phyloP scores from a whole-genome alignment of 177 flowering plant genomes.

The Vitis hybrid region DNA sequence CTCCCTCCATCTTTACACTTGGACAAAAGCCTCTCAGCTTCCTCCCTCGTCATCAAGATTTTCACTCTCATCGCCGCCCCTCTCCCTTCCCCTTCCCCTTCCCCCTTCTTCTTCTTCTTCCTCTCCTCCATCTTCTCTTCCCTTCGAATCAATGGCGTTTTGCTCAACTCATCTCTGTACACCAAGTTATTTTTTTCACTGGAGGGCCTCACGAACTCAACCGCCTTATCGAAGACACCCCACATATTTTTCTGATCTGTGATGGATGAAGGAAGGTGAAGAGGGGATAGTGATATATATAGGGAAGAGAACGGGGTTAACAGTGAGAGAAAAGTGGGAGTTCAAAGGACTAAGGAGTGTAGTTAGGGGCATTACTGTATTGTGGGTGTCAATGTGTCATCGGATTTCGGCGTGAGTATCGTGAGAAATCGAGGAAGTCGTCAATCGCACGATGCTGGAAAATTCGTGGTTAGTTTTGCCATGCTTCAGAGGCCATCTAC shows the following conservation, averaged over 20 bases:
- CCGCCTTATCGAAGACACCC: background rate
- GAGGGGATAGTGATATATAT: background rate
- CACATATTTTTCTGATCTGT: background rate
- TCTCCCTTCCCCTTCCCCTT: too few species aligned
- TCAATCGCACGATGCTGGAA: background rate
- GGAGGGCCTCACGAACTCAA: background rate
- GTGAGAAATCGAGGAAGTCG: background rate
- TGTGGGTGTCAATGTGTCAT: background rate
- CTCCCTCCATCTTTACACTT: conserved; percentile 30
- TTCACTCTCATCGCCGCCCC: conserved; percentile 21
- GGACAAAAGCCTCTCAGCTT: conserved; percentile 29
- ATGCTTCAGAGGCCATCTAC: too few species aligned
- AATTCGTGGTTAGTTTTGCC: background rate
- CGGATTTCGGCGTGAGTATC: too few species aligned
- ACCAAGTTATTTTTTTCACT: background rate
- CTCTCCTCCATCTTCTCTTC: background rate
- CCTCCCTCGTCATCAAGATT: conserved; percentile 34
- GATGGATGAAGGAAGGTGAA: background rate
- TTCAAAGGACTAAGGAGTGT: background rate
- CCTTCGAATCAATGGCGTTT: background rate
- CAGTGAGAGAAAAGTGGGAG: background rate
- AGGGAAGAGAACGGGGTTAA: background rate
- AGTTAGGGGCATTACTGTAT: background rate
- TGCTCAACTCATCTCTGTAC: conserved; percentile 19
- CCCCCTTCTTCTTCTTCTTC: background rate